Evolutionary conservation across 139 green algal genomes (phyloP).

Genomic region (Limnomonas spitsbergensis): DNA sequence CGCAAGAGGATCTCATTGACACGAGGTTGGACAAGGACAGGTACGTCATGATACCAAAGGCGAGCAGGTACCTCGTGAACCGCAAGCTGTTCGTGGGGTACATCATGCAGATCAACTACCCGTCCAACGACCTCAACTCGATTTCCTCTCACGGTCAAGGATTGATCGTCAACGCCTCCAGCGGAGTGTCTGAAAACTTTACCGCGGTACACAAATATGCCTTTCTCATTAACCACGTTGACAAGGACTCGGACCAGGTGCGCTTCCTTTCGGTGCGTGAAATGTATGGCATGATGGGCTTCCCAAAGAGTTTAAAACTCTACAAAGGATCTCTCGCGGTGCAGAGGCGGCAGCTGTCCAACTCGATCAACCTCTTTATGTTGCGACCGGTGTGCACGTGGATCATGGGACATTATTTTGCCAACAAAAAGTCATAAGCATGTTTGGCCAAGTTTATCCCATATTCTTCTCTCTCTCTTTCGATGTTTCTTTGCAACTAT

Average conservation of each 20-base stretch:
- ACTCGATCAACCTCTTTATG: slow-evolving; percentile 18
- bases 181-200: background rate
- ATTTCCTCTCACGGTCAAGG: slow-evolving; percentile 1
- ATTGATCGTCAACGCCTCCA: background rate
- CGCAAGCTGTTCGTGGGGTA: slow-evolving; percentile 1
- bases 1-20: no score
- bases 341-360: background rate
- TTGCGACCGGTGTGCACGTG: slow-evolving; percentile 5
- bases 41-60: slow-evolving; percentile 2
- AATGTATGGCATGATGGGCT: slow-evolving; percentile 5
- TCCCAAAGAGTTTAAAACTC: background rate
- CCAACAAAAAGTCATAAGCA: no score
- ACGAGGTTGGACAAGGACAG: background rate
- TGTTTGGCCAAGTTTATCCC: no score
- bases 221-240: background rate
- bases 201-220: background rate
- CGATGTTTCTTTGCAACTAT: no score
- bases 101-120: background rate
- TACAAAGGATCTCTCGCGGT: background rate
- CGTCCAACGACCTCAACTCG: background rate
- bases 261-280: background rate
- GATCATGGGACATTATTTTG: no score
- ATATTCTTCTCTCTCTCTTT: no score
- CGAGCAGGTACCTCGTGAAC: background rate
- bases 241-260: no score